These are phyloP conservation scores for Aspergillus sclerotialis DNA, from an alignment of 2,329 filamentous ascomycete species.

Conservation along the genomic window DNA sequence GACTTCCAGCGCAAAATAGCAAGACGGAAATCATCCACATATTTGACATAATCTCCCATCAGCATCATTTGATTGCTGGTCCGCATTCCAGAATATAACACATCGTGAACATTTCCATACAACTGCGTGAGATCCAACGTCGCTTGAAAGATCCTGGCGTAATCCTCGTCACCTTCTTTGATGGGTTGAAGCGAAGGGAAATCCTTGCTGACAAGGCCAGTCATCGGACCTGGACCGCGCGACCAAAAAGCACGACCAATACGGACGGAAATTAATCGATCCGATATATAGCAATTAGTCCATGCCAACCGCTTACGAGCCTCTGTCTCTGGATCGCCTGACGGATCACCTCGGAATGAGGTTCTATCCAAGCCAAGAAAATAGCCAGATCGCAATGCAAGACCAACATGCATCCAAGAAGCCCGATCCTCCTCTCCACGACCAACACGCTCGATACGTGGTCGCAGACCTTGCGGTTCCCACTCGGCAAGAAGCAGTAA, in stretches of 20 bases:
- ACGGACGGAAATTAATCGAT: slow-evolving; percentile 62
- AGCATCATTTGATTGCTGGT: slow-evolving; percentile 64
- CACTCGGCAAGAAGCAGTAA: slow-evolving; percentile 65
- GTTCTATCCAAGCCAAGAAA: slow-evolving; percentile 64
- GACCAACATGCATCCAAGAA: slow-evolving; percentile 70
- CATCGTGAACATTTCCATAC: slow-evolving; percentile 67
- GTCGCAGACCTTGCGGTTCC: slow-evolving; percentile 60
- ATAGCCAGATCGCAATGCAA: slow-evolving; percentile 63
- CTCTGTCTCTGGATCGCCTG: slow-evolving; percentile 53
- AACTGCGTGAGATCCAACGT: slow-evolving; percentile 65
- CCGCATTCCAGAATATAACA: slow-evolving; percentile 64
- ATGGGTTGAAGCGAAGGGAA: slow-evolving; percentile 59
- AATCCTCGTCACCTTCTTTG: slow-evolving; percentile 56
- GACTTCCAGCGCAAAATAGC: slow-evolving; percentile 66
- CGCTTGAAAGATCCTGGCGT: slow-evolving; percentile 63
- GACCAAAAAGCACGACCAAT: slow-evolving; percentile 70
- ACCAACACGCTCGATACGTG: slow-evolving; percentile 56
- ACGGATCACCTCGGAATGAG: slow-evolving; percentile 55
- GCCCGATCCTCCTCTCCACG: slow-evolving; percentile 67
- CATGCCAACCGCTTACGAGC: slow-evolving; percentile 61
- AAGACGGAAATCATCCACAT: slow-evolving; percentile 65
- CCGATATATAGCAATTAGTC: slow-evolving; percentile 62
- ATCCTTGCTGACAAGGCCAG: slow-evolving; percentile 57
- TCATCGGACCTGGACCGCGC: slow-evolving; percentile 60
- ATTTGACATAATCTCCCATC: slow-evolving; percentile 66